Base-by-base conservation (phyloP, 768 basidiomycete genomes). In the Amanita polypyramis region DNA sequence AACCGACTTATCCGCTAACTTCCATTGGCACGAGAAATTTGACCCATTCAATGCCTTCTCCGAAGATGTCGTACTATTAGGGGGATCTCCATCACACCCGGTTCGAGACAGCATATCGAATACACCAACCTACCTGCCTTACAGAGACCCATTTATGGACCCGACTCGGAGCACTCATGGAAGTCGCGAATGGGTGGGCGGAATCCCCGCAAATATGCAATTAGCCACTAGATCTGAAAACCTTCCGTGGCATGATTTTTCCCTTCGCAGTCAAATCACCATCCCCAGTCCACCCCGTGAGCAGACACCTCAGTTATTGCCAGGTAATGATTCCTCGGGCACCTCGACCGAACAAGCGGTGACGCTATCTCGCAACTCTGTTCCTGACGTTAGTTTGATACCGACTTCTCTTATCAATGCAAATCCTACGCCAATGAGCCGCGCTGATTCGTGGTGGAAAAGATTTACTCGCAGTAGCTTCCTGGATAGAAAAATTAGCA, bases 381-480 rank as follows among this genome's bases (percentile, higher is more conserved):
- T 11, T 42, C 58, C 64, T 15, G 29, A 48, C n/a, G n/a, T 12
- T 27, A 17, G 20, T 23, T 29, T 32, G 21, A 64, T 59, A 30
- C 15, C 25, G 35, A 69, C 72, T 1, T 73, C 73, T 11, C 64
- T 74, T 52, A 60, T 75, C 40, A 67, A 68, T 56, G 64, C 71
- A 51, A 63, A 53, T 52, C 54, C 69, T 12, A 68, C 69, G 36
- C 69, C 75, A 1, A 69, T 88, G 39, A 75, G 76, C 37, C 72
- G 86, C 5, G 81, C 77, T 35, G 78, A 86, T 58, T 79, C 73
- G 9, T 89, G 88, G 85, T 93, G 88, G 82, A 63, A 72, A 7
- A 79, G 84, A 2, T 80, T 93, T 56, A 69, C 84, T 11, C 76
- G 75, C 47, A 75, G 79, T 14, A 74, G 77, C 29, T 67, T 86